Conservation (phyloP, 352 stramenopile species). For the Phytopythium litorale region DNA sequence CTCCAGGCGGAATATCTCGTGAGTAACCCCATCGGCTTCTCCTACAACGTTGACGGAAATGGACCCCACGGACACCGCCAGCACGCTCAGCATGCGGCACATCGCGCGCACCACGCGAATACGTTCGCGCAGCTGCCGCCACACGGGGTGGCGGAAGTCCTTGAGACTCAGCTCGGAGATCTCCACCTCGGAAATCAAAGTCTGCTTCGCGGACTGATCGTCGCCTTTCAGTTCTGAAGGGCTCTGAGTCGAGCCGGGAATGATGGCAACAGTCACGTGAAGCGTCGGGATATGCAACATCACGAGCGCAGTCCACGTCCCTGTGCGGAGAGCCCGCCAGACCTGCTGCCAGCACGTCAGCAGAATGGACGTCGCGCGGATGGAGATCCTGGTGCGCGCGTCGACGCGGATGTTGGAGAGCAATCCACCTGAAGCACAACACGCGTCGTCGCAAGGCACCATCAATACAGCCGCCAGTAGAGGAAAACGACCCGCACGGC, state of each 20-base stretch:
- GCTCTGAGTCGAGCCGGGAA: not conserved
- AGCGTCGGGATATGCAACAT: constrained; percentile 34
- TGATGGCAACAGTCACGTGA: constrained; percentile 23
- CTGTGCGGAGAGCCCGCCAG: constrained; percentile 44
- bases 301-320: constrained; percentile 36
- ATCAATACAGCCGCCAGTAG: not conserved
- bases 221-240: too few species aligned
- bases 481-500: not conserved
- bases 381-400: constrained; percentile 29
- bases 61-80: constrained; percentile 23
- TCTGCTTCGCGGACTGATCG: not conserved
- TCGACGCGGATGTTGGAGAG: constrained; percentile 47
- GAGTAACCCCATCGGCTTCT: constrained; percentile 6
- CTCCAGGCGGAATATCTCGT: constrained; percentile 16
- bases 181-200: not conserved
- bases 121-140: not conserved
- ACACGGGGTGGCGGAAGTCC: not conserved
- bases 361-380: constrained; percentile 30
- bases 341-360: constrained; percentile 54
- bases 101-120: constrained; percentile 18
- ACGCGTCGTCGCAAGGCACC: not conserved
- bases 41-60: constrained; percentile 34
- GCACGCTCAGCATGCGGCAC: constrained; percentile 28
- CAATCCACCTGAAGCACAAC: constrained; percentile 25
- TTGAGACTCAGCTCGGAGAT: not conserved